Evolutionary conservation across 2,329 filamentous ascomycete genomes (phyloP), one percentile per base, ranked within the genome.

Genomic region (Fusarium humuli): DNA sequence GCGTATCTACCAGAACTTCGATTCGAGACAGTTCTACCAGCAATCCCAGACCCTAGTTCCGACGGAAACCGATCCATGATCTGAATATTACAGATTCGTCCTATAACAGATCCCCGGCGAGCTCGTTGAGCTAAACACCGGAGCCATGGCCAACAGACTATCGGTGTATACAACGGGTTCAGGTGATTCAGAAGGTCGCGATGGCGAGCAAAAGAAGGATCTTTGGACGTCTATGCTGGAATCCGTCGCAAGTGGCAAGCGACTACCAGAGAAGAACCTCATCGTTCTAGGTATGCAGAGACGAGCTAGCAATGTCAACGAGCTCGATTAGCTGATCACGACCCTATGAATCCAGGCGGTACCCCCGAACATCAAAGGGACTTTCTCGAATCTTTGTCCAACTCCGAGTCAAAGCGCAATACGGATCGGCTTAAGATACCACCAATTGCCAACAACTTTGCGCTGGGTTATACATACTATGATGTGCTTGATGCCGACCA

Each of bases 221-320:
- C 91, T 98, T 81, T 98, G 95, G 95, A 94, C 92, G 66, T 94
- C 93, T 46, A 93, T 98, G 92, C 86, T 98, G 73, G 93, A 97
- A 80, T 91, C 89, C 56, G 94, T 96, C 73, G 94, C 94, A 74
- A 97, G 92, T 81, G 94, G 93, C 72, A 97, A 96, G 84, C 88
- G 92, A 73, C 83, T 98, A 76, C 93, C 94, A 8, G 94, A 97
- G 82, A 98, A 97, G 87, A 97, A 94, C 79, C 83, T 98, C 67
- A 83, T 98, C 44, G 90, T 98, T 23, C 83, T 98, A 78, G 94
- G 93, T 93, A 85, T 70, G 86, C 41, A 34, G 49, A 59, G 37
- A 48, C 25, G 41, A 45, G 30, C 47, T 14, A 32, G 22, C 37
- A 27, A 29, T 34, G 34, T 32, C 7, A 42, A 58, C 42, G 63